Evolutionary conservation across 23 red algal species (phyloP).

Genomic region (Chondrus crispus): DNA sequence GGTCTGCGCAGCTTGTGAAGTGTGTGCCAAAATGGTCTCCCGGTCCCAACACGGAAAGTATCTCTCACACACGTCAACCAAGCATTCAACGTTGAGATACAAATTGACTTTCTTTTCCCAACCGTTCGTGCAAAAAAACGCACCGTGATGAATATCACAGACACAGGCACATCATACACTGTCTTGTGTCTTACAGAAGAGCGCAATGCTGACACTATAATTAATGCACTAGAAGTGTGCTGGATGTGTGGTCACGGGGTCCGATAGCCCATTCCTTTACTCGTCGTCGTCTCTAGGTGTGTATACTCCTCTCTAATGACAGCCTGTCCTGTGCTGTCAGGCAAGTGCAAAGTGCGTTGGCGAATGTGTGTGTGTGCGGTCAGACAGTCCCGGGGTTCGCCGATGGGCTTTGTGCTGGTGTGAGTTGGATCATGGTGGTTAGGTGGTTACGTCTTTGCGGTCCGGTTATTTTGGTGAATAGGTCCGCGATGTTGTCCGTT

Average conservation of each 20-base stretch:
- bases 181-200: not conserved
- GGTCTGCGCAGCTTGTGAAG: not conserved
- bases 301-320: too few species aligned
- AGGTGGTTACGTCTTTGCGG: too few species aligned
- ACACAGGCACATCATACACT: not conserved
- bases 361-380: too few species aligned
- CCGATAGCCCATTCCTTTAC: too few species aligned
- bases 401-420: too few species aligned
- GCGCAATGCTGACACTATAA: not conserved
- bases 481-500: too few species aligned
- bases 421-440: too few species aligned
- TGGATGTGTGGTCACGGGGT: not conserved
- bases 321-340: too few species aligned
- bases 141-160: not conserved
- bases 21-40: not conserved
- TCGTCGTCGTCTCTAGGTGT: too few species aligned
- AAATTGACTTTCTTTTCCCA: not conserved
- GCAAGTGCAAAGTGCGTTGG: too few species aligned
- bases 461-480: too few species aligned
- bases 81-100: not conserved
- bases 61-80: constrained; percentile 6
- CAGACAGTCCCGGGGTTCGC: too few species aligned
- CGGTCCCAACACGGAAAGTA: not conserved
- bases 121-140: not conserved
- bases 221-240: not conserved